phyloP scores from a whole-genome alignment of 257 asterid genomes.

The Gardenia jasminoides region DNA sequence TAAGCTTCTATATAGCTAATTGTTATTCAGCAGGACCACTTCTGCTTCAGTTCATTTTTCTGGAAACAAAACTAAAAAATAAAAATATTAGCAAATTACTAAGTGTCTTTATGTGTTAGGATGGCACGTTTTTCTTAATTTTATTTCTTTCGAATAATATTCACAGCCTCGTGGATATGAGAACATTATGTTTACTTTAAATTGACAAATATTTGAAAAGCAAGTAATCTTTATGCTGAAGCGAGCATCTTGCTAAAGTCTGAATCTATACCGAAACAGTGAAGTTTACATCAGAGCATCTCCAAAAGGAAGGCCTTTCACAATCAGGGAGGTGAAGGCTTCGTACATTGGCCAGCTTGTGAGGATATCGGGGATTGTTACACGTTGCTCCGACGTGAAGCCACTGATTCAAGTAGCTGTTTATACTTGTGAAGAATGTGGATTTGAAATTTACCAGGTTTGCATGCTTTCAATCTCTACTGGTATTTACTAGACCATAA shows the following conservation, averaged over 20 bases:
- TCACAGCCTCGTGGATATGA: not conserved
- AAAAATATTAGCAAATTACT: not conserved
- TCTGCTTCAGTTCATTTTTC: not conserved
- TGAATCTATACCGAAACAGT: slow-evolving; percentile 47
- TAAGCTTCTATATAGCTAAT: slow-evolving; percentile 36
- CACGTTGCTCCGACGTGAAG: slow-evolving; percentile 94
- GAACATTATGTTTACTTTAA: not conserved
- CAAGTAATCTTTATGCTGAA: not conserved
- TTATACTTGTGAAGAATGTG: slow-evolving; percentile 97
- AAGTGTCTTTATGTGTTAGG: not conserved
- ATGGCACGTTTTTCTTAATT: not conserved
- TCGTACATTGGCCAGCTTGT: slow-evolving; percentile 93
- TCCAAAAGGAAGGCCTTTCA: slow-evolving; percentile 77
- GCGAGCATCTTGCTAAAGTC: not conserved
- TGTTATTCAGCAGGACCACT: not conserved
- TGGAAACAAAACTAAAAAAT: not conserved
- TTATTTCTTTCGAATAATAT: not conserved
- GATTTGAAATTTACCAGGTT: slow-evolving; percentile 98
- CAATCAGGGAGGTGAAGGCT: slow-evolving; percentile 96
- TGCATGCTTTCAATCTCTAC: not conserved
- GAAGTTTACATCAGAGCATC: slow-evolving; percentile 87
- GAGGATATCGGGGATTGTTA: slow-evolving; percentile 85
- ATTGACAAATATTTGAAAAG: not conserved
- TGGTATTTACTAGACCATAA: not conserved
- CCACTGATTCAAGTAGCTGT: slow-evolving; percentile 98